These are phyloP conservation scores for Colletotrichum sp. DNA, from an alignment of 2,329 filamentous ascomycete species.

Conservation along the genomic window DNA sequence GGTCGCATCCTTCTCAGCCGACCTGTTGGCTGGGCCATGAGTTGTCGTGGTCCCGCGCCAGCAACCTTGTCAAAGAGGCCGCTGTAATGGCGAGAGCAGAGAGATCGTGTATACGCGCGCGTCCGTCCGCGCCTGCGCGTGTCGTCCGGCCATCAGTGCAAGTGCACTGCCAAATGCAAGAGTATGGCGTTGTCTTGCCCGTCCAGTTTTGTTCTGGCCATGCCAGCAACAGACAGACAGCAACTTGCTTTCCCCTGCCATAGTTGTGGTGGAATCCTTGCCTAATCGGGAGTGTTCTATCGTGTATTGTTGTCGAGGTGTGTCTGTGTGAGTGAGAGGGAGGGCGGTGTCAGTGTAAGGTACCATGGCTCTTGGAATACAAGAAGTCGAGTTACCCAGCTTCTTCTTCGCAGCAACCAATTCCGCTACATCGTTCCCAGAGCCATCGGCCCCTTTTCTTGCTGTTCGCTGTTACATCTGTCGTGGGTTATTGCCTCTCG, in stretches of 20 bases:
- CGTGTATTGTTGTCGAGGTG: background rate
- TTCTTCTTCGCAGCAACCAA: background rate
- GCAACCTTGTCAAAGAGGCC: background rate
- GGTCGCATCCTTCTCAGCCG: background rate
- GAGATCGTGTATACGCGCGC: constrained; percentile 1
- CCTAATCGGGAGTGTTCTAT: background rate
- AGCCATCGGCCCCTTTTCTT: background rate
- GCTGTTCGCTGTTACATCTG: constrained; percentile 3
- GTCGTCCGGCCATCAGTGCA: background rate
- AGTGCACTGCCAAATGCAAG: background rate
- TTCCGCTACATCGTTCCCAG: background rate
- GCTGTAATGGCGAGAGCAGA: background rate
- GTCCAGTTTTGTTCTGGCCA: background rate
- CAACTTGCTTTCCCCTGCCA: background rate
- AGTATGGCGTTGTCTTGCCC: background rate
- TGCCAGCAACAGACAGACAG: background rate
- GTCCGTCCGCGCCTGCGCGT: background rate
- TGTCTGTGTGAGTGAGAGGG: background rate
- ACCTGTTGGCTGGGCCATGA: constrained; percentile 15
- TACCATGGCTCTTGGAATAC: constrained; percentile 4
- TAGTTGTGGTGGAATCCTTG: background rate
- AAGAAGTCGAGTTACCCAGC: constrained; percentile 6
- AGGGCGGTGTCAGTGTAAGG: background rate
- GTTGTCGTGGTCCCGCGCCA: background rate
- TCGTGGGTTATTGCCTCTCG: background rate